Percentiles rank a stretch among this genome's conserved stretches.
phyloP scores from a whole-genome alignment of 2,329 filamentous ascomycete genomes.

The Aspergillus nomiae region DNA sequence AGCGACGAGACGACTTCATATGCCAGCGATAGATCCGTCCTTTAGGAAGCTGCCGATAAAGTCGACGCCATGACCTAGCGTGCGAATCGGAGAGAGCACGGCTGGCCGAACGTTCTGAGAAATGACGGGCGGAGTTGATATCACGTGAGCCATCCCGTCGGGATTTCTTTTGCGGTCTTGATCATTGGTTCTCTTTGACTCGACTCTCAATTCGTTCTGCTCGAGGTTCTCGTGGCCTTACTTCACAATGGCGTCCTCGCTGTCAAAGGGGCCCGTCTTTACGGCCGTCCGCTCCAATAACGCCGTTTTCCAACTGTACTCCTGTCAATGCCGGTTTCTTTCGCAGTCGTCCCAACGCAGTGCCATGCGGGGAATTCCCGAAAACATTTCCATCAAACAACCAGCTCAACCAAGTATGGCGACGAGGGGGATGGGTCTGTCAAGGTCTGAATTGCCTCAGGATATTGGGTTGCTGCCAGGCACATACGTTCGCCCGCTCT shows the following conservation, averaged over 20 bases:
- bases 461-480: slow-evolving; percentile 50
- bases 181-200: neutral
- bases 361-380: slow-evolving; percentile 17
- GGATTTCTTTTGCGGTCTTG: slow-evolving; percentile 11
- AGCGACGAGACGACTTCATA: neutral
- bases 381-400: slow-evolving; percentile 29
- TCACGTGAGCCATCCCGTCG: slow-evolving; percentile 12
- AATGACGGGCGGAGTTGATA: neutral
- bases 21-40: neutral
- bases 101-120: neutral
- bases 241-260: slow-evolving; percentile 34
- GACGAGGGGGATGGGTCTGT: slow-evolving; percentile 34
- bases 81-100: neutral
- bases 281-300: slow-evolving; percentile 19
- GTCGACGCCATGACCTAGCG: slow-evolving; percentile 1
- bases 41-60: neutral
- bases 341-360: slow-evolving; percentile 32
- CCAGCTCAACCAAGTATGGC: slow-evolving; percentile 43
- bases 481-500: slow-evolving; percentile 42
- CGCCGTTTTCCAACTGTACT: slow-evolving; percentile 18
- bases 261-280: slow-evolving; percentile 27
- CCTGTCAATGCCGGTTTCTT: slow-evolving; percentile 37
- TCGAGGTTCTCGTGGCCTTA: neutral
- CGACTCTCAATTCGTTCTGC: neutral
- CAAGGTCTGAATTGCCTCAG: slow-evolving; percentile 39